Percentiles rank a stretch among this genome's conserved stretches.
These are phyloP conservation scores for Torrubiella hemipterigena DNA, from an alignment of 2,329 filamentous ascomycete species.

Conservation along the genomic window DNA sequence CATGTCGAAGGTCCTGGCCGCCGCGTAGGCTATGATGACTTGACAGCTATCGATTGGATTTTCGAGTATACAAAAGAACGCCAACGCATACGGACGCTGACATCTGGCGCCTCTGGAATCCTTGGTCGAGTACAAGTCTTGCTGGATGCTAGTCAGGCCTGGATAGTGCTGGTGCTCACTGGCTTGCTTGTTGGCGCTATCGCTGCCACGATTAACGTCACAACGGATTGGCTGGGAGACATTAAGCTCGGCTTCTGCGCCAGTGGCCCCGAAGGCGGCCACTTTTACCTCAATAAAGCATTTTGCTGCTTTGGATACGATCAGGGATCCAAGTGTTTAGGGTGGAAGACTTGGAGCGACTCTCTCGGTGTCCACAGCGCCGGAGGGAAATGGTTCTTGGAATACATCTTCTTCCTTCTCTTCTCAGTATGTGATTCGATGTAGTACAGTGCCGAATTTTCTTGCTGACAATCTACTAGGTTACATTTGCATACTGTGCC, in stretches of 20 bases:
- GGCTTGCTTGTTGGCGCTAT: constrained; percentile 74
- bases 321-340: constrained; percentile 66
- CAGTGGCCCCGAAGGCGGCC: constrained; percentile 60
- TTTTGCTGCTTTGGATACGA: constrained; percentile 95
- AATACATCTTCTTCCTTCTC: constrained; percentile 78
- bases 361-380: constrained; percentile 55
- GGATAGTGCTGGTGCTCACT: constrained; percentile 77
- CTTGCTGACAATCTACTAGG: constrained; percentile 28
- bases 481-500: constrained; percentile 66
- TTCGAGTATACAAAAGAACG: constrained; percentile 97
- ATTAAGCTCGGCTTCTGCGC: constrained; percentile 84
- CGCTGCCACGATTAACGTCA: constrained; percentile 81
- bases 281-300: constrained; percentile 79
- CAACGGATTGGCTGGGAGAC: constrained; percentile 87
- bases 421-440: constrained; percentile 60
- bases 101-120: constrained; percentile 56
- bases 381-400: constrained; percentile 66
- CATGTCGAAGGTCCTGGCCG: constrained; percentile 79
- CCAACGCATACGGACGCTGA: constrained; percentile 69
- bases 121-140: constrained; percentile 62
- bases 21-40: constrained; percentile 86
- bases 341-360: constrained; percentile 78
- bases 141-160: constrained; percentile 79
- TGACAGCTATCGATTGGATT: constrained; percentile 98
- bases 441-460: too few relatives aligned